phyloP scores from a whole-genome alignment of 495 filamentous ascomycete species.

The Articulospora tetracladia region DNA sequence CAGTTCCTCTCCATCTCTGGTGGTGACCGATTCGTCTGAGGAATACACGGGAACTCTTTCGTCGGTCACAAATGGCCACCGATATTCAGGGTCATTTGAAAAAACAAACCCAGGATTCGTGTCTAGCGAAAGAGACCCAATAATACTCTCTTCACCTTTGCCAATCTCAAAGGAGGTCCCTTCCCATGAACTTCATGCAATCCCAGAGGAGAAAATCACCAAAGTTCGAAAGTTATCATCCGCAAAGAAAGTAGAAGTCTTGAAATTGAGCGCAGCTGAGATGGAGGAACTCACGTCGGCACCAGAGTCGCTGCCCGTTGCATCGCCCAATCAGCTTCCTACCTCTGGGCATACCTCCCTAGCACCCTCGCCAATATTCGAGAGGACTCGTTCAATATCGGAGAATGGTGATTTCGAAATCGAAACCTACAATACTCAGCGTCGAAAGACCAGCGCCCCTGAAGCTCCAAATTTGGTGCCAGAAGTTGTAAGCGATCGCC shows the following conservation, averaged over 20 bases:
- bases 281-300: constrained; percentile 54
- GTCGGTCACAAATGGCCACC: constrained; percentile 4
- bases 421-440: neutral
- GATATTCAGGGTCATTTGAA: constrained; percentile 15
- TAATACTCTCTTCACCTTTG: constrained; percentile 4
- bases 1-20: constrained; percentile 12
- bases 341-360: constrained; percentile 7
- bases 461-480: constrained; percentile 3
- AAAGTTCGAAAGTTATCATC: constrained; percentile 20
- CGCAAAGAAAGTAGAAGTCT: constrained; percentile 30
- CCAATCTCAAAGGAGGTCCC: constrained; percentile 16
- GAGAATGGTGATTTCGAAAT: constrained; percentile 2
- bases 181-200: constrained; percentile 21
- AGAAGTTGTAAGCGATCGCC: constrained; percentile 8
- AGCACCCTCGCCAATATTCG: constrained; percentile 18
- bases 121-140: constrained; percentile 3
- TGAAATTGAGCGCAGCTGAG: constrained; percentile 48
- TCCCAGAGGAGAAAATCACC: constrained; percentile 21
- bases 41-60: constrained; percentile 1
- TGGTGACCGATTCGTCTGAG: constrained; percentile 6
- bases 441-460: neutral
- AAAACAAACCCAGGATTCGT: neutral
- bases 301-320: constrained; percentile 46
- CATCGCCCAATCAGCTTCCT: constrained; percentile 12
- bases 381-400: constrained; percentile 2